Evolutionary conservation across 208 protist species (phyloP).

Genomic region (Acanthamoeba lenticulata): DNA sequence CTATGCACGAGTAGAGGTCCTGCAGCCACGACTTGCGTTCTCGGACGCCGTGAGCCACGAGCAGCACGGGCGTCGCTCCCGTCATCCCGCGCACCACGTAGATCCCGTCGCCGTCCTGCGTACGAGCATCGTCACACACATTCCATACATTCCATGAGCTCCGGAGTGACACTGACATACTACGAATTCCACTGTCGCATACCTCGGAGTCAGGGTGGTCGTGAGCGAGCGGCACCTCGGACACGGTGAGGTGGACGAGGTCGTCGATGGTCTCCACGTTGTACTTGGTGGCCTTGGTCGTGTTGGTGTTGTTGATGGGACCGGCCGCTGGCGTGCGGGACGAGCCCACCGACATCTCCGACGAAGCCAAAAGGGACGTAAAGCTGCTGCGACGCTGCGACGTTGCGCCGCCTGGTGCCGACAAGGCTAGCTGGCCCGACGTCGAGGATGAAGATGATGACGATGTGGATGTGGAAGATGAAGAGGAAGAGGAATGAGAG

Average conservation of each 20-base stretch:
- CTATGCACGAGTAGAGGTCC: constrained; percentile 62
- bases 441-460: neutral
- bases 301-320: too few species aligned
- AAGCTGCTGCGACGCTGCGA: neutral
- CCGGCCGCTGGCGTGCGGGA: too few species aligned
- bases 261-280: constrained; percentile 49
- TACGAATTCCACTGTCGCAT: neutral
- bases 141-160: too few species aligned
- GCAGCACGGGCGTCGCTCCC: neutral
- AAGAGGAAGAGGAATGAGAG: neutral
- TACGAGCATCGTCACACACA: neutral
- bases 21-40: constrained; percentile 6
- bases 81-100: neutral
- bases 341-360: neutral
- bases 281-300: neutral
- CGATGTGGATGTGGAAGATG: neutral
- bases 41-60: neutral
- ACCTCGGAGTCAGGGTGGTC: neutral
- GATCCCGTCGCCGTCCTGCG: neutral
- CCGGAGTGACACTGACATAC: too few species aligned
- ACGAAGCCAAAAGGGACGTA: neutral
- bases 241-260: constrained; percentile 31
- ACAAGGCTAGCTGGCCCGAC: neutral
- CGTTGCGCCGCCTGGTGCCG: neutral
- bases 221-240: constrained; percentile 5